Conservation (phyloP, 768 basidiomycete species). For the Tylopilus intermedius region DNA sequence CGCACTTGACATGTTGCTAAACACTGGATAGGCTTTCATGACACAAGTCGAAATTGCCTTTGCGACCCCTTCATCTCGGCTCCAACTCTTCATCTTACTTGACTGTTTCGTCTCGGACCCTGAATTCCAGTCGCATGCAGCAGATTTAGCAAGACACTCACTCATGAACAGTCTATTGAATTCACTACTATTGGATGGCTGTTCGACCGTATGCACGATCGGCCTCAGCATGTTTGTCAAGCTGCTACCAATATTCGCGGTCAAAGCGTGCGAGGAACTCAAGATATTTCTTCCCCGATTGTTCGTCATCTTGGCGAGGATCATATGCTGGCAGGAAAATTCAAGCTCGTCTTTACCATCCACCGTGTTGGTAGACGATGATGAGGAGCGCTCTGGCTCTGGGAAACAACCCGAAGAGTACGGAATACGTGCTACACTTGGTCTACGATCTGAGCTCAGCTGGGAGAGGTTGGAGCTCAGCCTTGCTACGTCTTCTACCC, state of each 20-base stretch:
- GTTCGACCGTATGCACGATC: conserved; percentile 63
- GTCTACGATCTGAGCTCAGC: conserved; percentile 49
- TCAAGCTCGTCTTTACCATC: conserved; percentile 31
- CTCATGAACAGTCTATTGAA: conserved; percentile 61
- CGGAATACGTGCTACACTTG: conserved; percentile 36
- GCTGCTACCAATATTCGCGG: conserved; percentile 69
- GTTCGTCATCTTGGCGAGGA: conserved; percentile 61
- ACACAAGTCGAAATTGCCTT: conserved; percentile 64
- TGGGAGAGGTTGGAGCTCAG: conserved; percentile 67
- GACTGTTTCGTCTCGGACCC: conserved; percentile 55
- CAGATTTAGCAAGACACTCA: conserved; percentile 53
- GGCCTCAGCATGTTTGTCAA: conserved; percentile 63
- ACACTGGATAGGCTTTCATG: conserved; percentile 54
- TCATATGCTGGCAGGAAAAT: conserved; percentile 70
- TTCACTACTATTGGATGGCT: conserved; percentile 70
- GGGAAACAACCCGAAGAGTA: conserved; percentile 21
- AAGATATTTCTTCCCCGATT: conserved; percentile 59
- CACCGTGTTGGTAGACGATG: conserved; percentile 35
- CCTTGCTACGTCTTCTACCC: conserved; percentile 51
- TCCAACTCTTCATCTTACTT: conserved; percentile 67
- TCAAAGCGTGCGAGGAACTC: conserved; percentile 52
- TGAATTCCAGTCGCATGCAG: conserved; percentile 45
- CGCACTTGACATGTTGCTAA: conserved; percentile 7
- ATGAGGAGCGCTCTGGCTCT: not conserved
- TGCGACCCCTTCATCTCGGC: conserved; percentile 50